Conservation (phyloP, 169 alveolate species). For the Cryptosporidium tyzzeri region DNA sequence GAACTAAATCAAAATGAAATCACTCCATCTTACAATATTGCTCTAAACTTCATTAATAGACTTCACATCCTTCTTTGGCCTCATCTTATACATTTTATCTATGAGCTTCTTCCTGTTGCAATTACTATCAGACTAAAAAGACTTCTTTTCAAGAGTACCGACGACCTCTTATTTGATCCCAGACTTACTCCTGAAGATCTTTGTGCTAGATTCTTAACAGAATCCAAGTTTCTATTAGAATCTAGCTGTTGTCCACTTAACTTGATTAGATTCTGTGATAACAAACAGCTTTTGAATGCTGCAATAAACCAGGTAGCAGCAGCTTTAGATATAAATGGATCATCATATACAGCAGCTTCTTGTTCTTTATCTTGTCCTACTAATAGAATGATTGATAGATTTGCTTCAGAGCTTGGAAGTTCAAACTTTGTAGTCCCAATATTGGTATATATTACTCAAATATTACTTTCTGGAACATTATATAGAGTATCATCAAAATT, state of each 20-base stretch:
- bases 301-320: slow-evolving; percentile 46
- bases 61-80: slow-evolving; percentile 41
- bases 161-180: slow-evolving; percentile 51
- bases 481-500: slow-evolving; percentile 8
- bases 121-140: slow-evolving; percentile 41
- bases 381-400: slow-evolving; percentile 30
- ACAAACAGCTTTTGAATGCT: slow-evolving; percentile 45
- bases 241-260: slow-evolving; percentile 67
- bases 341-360: not conserved
- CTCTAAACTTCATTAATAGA: slow-evolving; percentile 21
- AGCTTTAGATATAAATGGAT: slow-evolving; percentile 25
- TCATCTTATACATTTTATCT: slow-evolving; percentile 35
- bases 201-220: slow-evolving; percentile 57
- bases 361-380: slow-evolving; percentile 48
- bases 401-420: slow-evolving; percentile 40
- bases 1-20: not conserved
- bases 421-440: slow-evolving; percentile 49
- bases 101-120: slow-evolving; percentile 52
- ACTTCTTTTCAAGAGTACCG: slow-evolving; percentile 28
- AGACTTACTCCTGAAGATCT: slow-evolving; percentile 69
- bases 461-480: slow-evolving; percentile 1
- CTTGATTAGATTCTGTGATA: slow-evolving; percentile 52
- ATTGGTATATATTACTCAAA: slow-evolving; percentile 23
- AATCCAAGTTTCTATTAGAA: slow-evolving; percentile 54
- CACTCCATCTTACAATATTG: slow-evolving; percentile 4